Evolutionary conservation across 306 rosid species (phyloP).

Genomic region (Myrica gale): DNA sequence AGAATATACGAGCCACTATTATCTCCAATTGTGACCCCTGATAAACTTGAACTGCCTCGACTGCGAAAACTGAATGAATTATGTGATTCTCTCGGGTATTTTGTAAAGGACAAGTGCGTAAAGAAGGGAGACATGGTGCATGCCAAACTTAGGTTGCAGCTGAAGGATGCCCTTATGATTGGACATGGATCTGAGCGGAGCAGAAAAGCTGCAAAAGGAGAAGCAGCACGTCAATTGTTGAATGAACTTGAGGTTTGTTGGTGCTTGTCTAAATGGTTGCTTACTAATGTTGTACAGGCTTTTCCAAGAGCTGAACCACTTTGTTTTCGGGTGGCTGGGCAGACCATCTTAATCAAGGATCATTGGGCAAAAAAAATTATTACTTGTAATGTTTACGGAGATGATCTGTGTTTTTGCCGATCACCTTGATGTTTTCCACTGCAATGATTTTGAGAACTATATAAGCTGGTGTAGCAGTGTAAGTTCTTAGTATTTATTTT

Average conservation of each 20-base stretch:
- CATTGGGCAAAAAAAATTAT: too few relatives aligned
- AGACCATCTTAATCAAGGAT: neutral
- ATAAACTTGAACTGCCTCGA: constrained; percentile 82
- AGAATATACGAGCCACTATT: constrained; percentile 67
- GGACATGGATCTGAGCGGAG: constrained; percentile 49
- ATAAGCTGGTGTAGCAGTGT: too few relatives aligned
- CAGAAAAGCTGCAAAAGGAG: constrained; percentile 73
- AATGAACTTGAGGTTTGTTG: constrained; percentile 69
- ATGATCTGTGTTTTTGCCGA: too few relatives aligned
- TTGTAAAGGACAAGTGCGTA: constrained; percentile 50
- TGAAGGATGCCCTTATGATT: constrained; percentile 52
- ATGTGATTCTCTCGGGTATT: constrained; percentile 74
- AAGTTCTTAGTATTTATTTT: too few relatives aligned
- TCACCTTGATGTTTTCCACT: too few relatives aligned
- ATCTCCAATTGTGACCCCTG: constrained; percentile 95
- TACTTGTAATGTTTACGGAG: too few relatives aligned
- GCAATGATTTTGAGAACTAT: too few relatives aligned
- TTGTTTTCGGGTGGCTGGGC: neutral
- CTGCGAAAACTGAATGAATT: constrained; percentile 62
- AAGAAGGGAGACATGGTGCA: constrained; percentile 48
- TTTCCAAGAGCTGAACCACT: neutral
- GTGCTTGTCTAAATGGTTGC: constrained; percentile 27
- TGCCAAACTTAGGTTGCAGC: constrained; percentile 63
- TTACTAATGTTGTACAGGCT: constrained; percentile 2
- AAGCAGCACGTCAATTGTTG: constrained; percentile 69